These are phyloP conservation scores for Quercus tomentella DNA, from an alignment of 331 rosid genomes.

Conservation along the genomic window DNA sequence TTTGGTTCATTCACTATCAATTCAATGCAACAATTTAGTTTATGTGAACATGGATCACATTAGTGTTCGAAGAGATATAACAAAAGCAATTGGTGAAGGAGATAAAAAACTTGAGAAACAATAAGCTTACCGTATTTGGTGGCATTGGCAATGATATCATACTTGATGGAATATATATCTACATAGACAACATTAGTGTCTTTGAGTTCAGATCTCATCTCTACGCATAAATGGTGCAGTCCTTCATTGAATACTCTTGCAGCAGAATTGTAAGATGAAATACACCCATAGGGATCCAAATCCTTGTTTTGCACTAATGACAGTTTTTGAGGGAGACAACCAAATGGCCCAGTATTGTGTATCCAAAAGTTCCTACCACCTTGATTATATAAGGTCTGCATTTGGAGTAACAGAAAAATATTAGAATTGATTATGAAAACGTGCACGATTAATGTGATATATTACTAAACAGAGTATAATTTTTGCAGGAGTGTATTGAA, in stretches of 20 bases:
- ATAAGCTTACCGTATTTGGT: slow-evolving; percentile 51
- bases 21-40: not conserved
- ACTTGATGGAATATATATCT: slow-evolving; percentile 70
- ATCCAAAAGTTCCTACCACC: slow-evolving; percentile 96
- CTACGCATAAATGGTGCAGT: slow-evolving; percentile 35
- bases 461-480: not conserved
- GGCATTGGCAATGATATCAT: slow-evolving; percentile 69
- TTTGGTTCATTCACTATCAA: no score
- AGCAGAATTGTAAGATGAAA: slow-evolving; percentile 68
- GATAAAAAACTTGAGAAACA: slow-evolving; percentile 5
- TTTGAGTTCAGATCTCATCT: slow-evolving; percentile 50
- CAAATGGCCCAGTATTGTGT: slow-evolving; percentile 92
- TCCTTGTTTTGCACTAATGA: slow-evolving; percentile 38
- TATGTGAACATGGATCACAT: not conserved
- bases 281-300: slow-evolving; percentile 65
- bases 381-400: slow-evolving; percentile 57
- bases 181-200: slow-evolving; percentile 70
- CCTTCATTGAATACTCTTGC: slow-evolving; percentile 72
- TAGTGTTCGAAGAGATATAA: not conserved
- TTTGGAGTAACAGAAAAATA: not conserved
- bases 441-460: not conserved
- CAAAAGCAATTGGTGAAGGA: not conserved
- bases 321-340: slow-evolving; percentile 86
- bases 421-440: not conserved
- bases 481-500: not conserved